Base-by-base conservation (phyloP, 805 yeast genomes). In the Saturnispora mendoncae region DNA sequence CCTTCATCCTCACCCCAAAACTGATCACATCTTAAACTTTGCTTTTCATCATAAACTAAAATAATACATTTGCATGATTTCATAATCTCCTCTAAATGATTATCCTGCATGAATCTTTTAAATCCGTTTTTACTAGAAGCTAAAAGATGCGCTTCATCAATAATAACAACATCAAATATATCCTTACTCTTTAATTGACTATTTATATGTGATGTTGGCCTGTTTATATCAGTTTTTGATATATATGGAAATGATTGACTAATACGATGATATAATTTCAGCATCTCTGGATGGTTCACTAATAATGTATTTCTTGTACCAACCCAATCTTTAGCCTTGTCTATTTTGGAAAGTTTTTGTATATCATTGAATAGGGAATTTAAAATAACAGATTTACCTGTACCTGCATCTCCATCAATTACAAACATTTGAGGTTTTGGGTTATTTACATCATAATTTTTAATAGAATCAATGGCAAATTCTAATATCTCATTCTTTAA, bases 281-380 rank as follows among this genome's bases (percentile, higher is more conserved):
- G 46, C 72, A 68, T 68, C 45, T 68, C 74, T 1, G 74, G 74
- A 47, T 68, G 73, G 38, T 68, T 68, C 1, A 68, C 74, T 2
- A 68, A 62, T 15, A 68, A 50, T 40, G 55, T 65, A 42, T 68
- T 68, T 13, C 50, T 48, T 1, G 68, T 64, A 2, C 55, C 56
- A 3, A 12, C 27, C 31, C 30, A 39, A 5, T 48, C 42, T 15
- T 65, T 41, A 1, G 47, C 29, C 28, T 53, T 48, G 27, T 54
- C 54, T 3, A 31, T 28, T 2, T 34, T 39, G 6, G 34, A 34
- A 4, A 51, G 26, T 30, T 48, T 56, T 45, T 68, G 73, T 13
- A 68, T 55, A 13, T 67, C 69, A 42, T 68, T 66, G 49, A 69
- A 67, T 20, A 69, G 36, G 6, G 70, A 51, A 41, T 69, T 68